Evolutionary conservation across 2,329 filamentous ascomycete genomes (phyloP).

Genomic region (Aspergillus costaricaensis): DNA sequence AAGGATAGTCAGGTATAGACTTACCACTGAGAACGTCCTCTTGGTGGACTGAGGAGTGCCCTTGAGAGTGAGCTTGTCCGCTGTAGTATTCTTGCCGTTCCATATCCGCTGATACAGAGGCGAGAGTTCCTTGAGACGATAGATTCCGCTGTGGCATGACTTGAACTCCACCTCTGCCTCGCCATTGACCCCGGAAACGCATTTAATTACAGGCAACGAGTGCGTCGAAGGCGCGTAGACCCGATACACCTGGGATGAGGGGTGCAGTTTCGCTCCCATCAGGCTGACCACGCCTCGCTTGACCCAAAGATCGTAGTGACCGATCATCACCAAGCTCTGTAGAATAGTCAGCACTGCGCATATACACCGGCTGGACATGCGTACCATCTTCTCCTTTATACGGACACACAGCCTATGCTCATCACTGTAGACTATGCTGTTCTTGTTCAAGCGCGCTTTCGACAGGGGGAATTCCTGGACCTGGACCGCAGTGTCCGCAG

Average conservation of each 20-base stretch:
- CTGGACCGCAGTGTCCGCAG: conserved; percentile 30
- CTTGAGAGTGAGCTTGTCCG: conserved; percentile 36
- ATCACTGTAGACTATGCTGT: conserved; percentile 41
- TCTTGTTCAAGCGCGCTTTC: conserved; percentile 40
- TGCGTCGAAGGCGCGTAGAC: conserved; percentile 60
- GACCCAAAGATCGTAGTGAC: conserved; percentile 60
- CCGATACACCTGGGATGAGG: conserved; percentile 46
- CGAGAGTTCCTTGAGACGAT: conserved; percentile 49
- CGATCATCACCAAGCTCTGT: conserved; percentile 49
- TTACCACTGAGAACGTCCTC: conserved; percentile 46
- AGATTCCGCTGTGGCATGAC: conserved; percentile 49
- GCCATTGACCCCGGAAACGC: conserved; percentile 42
- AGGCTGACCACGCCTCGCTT: conserved; percentile 57
- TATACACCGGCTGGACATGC: not conserved
- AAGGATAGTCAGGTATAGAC: conserved; percentile 11
- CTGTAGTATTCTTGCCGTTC: conserved; percentile 42
- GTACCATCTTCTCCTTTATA: conserved; percentile 44
- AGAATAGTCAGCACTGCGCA: conserved; percentile 20
- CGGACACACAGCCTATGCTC: conserved; percentile 41
- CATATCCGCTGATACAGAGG: conserved; percentile 58
- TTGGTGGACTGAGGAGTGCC: conserved; percentile 27
- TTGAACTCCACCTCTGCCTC: conserved; percentile 52
- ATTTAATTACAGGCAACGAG: conserved; percentile 57
- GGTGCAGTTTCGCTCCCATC: conserved; percentile 59
- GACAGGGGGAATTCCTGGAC: conserved; percentile 44